Percentiles rank a stretch among this genome's conserved stretches.
phyloP scores from a whole-genome alignment of 306 rosid genomes.

The Glycine latifolia region DNA sequence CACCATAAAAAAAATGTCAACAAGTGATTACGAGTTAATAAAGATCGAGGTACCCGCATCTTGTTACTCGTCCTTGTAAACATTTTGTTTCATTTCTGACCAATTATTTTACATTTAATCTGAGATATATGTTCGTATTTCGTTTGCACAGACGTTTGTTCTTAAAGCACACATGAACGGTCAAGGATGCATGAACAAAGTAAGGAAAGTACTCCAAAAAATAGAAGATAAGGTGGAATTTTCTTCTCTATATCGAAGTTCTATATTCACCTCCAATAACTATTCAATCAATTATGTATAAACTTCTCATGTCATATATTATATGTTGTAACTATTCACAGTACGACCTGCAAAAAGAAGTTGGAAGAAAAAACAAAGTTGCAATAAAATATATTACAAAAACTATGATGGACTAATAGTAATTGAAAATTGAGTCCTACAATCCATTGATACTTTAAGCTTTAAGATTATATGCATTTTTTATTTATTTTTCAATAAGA shows the following conservation, averaged over 20 bases:
- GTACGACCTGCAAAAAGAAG: background rate
- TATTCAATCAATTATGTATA: conserved; percentile 8
- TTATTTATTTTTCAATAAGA: too few relatives aligned
- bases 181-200: conserved; percentile 64
- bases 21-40: conserved; percentile 44
- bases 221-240: conserved; percentile 53
- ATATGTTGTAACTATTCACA: background rate
- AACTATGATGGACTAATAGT: too few relatives aligned
- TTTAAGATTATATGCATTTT: too few relatives aligned
- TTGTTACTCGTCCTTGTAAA: background rate
- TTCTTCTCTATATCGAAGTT: background rate
- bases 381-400: too few relatives aligned
- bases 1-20: conserved; percentile 46
- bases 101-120: conserved; percentile 8
- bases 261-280: background rate
- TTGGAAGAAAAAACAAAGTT: background rate
- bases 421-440: too few relatives aligned
- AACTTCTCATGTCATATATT: background rate
- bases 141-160: conserved; percentile 47
- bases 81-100: background rate
- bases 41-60: conserved; percentile 53
- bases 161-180: conserved; percentile 70
- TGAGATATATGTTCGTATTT: conserved; percentile 20
- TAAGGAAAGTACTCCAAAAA: conserved; percentile 55
- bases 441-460: too few relatives aligned